Evolutionary conservation across 495 filamentous ascomycete genomes (phyloP).

Genomic region (Schizothecium vesticola): DNA sequence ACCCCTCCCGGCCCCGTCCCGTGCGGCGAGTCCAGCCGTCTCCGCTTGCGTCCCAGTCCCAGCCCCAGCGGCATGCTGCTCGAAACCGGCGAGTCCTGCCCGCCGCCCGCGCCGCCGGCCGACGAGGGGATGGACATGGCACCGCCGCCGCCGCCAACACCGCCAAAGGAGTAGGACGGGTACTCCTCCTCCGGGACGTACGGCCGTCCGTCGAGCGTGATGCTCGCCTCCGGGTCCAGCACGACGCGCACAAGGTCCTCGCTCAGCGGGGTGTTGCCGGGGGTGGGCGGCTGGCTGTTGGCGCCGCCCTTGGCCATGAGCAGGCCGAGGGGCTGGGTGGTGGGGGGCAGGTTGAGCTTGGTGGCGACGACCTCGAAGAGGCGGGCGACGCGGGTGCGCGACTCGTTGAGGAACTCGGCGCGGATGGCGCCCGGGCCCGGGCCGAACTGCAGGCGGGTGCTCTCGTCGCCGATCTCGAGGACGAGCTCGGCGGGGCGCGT

Average conservation of each 20-base stretch:
- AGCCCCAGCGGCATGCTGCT: constrained; percentile 10
- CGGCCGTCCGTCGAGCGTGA: constrained; percentile 63
- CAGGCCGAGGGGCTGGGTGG: constrained; percentile 60
- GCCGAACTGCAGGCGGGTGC: constrained; percentile 55
- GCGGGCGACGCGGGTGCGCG: constrained; percentile 61
- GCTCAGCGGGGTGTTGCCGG: constrained; percentile 64
- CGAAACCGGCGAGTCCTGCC: constrained; percentile 33
- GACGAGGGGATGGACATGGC: constrained; percentile 32
- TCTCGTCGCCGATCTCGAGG: constrained; percentile 69
- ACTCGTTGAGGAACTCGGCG: constrained; percentile 66
- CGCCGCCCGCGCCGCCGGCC: constrained; percentile 24
- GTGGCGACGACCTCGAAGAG: constrained; percentile 76
- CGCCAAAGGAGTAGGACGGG: constrained; percentile 4
- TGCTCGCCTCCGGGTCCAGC: constrained; percentile 60
- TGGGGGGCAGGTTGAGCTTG: constrained; percentile 66
- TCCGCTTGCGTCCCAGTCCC: constrained; percentile 40
- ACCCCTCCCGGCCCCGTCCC: constrained; percentile 1
- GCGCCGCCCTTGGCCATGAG: constrained; percentile 55
- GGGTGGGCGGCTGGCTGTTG: constrained; percentile 52
- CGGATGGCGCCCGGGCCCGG: constrained; percentile 27
- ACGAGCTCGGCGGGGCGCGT: constrained; percentile 67
- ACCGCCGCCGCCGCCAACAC: constrained; percentile 14
- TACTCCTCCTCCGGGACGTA: constrained; percentile 28
- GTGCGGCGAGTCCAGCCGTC: constrained; percentile 36
- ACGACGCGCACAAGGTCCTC: constrained; percentile 66